A percentile compares a stretch with the other conserved stretches of the same genome.
These are phyloP conservation scores for Colletotrichum orbiculare DNA, from an alignment of 2,329 filamentous ascomycete species.

Conservation along the genomic window DNA sequence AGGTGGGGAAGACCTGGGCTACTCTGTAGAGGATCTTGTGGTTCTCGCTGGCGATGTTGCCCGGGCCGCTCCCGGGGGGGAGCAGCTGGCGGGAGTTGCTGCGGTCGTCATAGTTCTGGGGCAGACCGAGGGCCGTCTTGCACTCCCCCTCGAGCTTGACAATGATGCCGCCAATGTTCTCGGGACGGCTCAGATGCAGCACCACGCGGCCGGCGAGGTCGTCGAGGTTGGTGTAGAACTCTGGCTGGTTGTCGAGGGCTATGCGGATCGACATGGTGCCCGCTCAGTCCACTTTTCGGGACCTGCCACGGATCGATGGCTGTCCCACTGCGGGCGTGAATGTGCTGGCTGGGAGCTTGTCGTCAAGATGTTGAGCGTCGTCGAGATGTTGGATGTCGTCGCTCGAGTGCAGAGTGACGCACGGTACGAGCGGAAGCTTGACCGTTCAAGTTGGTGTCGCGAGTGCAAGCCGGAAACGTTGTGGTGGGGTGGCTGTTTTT, in stretches of 20 bases:
- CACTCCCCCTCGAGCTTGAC: constrained; percentile 88
- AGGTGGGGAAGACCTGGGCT: constrained; percentile 77
- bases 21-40: constrained; percentile 82
- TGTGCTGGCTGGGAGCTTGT: no score
- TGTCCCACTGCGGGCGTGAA: background rate
- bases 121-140: constrained; percentile 70
- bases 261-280: constrained; percentile 74
- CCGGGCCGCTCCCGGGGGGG: constrained; percentile 53
- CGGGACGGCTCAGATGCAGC: constrained; percentile 70
- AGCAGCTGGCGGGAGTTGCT: constrained; percentile 12
- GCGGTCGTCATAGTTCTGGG: constrained; percentile 53
- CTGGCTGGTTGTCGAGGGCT: constrained; percentile 72
- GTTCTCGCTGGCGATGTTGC: constrained; percentile 64
- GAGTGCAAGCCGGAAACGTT: no score
- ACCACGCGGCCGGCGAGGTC: constrained; percentile 72
- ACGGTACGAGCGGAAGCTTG: no score
- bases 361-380: background rate
- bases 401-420: no score
- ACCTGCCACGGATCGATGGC: background rate
- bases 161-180: constrained; percentile 77
- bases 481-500: no score
- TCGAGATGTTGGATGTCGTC: no score
- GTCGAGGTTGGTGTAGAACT: constrained; percentile 85
- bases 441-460: no score
- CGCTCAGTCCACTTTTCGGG: constrained; percentile 27